Evolutionary conservation across 2,329 filamentous ascomycete species (phyloP), one percentile per base, ranked within the genome.

Genomic region (Colletotrichum siamense): DNA sequence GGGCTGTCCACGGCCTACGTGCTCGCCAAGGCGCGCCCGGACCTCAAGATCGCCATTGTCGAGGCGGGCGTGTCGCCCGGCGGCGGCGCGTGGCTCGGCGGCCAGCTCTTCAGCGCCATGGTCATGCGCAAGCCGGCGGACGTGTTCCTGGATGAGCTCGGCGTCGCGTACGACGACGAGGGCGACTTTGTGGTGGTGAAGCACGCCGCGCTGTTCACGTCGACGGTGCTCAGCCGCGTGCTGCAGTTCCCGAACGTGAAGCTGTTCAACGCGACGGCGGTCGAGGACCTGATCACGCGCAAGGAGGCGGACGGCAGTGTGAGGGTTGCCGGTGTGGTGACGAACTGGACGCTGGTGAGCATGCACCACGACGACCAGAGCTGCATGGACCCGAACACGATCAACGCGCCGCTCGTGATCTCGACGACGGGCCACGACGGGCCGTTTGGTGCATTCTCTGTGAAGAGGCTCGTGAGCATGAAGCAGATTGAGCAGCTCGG

Each of bases 311-410:
- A 85, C 52, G 87, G 88, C 24, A 84, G 82, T 12, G 86, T 98
- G 59, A 92, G 94, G 78, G 93, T 98, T 79, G 94, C 95, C 10
- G 96, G 96, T 81, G 96, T 98, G 2, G 96, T 98, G 71, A 98
- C 95, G 82, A 98, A 98, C 91, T 98, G 96, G 96, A 98, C 96
- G 2, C 91, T 98, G 30, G 96, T 98, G 65, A 92, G 93, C 59
- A 94, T 96, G 89, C 94, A 96, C 85, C 94, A 96, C 85, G 94
- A 96, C 83, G 94, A 96, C 84, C 95, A 98, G 88, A 95, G 92
- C 77, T 98, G 96, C 93, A 98, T 98, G 96, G 96, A 98, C 85
- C 96, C 96, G 80, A 98, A 97, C 91, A 98, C 96, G 81, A 98
- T 98, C 91, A 98, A 98, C 83, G 95, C 95, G 1, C 95, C 96